Conservation (phyloP, 306 rosid genomes). For the Rosa chinensis region DNA sequence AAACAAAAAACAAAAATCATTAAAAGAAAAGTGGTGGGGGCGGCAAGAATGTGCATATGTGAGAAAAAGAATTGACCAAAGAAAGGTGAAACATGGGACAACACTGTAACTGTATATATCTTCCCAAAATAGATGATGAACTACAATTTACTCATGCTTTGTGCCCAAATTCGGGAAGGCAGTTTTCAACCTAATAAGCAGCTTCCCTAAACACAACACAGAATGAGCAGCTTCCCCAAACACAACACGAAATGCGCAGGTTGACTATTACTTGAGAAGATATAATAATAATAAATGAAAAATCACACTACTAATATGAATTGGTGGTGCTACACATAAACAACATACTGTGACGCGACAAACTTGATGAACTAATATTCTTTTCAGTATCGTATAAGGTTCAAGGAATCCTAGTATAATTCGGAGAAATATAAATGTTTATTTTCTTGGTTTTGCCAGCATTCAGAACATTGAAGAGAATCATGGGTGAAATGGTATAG, state of each 20-base stretch:
- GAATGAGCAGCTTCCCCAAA: not conserved
- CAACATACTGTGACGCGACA: not conserved
- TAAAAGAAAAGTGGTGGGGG: not conserved
- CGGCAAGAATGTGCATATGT: not conserved
- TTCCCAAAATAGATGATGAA: not conserved
- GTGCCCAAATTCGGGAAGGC: not conserved
- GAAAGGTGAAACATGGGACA: not conserved
- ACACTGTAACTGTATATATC: not conserved
- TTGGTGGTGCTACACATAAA: not conserved
- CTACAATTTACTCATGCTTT: slow-evolving; percentile 1
- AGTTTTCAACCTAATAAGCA: not conserved
- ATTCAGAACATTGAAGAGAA: not conserved
- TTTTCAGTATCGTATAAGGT: not conserved
- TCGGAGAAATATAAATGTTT: not conserved
- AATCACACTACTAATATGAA: not conserved
- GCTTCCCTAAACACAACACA: not conserved
- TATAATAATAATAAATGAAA: not conserved
- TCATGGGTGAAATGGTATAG: not conserved
- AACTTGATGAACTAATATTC: not conserved
- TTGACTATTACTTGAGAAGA: not conserved
- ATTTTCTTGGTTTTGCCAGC: not conserved
- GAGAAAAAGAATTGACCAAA: not conserved
- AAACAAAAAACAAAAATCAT: not conserved
- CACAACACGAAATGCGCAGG: not conserved
- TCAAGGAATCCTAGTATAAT: not conserved